These are phyloP conservation scores for Helicocarpus griseus DNA, from an alignment of 2,329 filamentous ascomycete species.

Conservation along the genomic window DNA sequence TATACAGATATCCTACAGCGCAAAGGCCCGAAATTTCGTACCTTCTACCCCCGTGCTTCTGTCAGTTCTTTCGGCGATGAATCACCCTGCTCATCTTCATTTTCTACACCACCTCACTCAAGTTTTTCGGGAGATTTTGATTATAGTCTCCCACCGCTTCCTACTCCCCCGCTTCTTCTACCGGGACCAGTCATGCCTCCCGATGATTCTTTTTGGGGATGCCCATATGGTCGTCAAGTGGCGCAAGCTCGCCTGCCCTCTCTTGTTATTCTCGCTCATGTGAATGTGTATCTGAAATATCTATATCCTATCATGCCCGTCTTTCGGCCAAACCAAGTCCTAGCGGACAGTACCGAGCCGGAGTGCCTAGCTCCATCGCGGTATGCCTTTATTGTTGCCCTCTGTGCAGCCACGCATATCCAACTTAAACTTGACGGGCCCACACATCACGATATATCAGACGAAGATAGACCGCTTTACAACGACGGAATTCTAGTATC, in stretches of 20 bases:
- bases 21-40: conserved; percentile 4
- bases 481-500: conserved; percentile 51
- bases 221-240: not conserved
- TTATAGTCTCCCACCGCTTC: not conserved
- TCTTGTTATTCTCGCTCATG: conserved; percentile 27
- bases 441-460: conserved; percentile 15
- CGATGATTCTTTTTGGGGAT: not conserved
- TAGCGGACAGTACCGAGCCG: conserved; percentile 39
- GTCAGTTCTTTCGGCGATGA: not conserved
- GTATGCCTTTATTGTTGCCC: conserved; percentile 32
- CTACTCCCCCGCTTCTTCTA: not conserved
- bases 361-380: conserved; percentile 37
- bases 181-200: not conserved
- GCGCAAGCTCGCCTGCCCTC: conserved; percentile 21
- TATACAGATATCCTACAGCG: conserved; percentile 18
- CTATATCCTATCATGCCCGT: conserved; percentile 37
- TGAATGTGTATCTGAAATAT: conserved; percentile 34
- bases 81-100: not conserved
- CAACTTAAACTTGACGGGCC: conserved; percentile 32
- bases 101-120: conserved; percentile 2
- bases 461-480: conserved; percentile 36
- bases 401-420: conserved; percentile 37
- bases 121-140: conserved; percentile 2
- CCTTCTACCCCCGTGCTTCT: not conserved
- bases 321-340: conserved; percentile 26